Conservation (phyloP, 768 basidiomycete species). For the Boletus rubroflammeus region DNA sequence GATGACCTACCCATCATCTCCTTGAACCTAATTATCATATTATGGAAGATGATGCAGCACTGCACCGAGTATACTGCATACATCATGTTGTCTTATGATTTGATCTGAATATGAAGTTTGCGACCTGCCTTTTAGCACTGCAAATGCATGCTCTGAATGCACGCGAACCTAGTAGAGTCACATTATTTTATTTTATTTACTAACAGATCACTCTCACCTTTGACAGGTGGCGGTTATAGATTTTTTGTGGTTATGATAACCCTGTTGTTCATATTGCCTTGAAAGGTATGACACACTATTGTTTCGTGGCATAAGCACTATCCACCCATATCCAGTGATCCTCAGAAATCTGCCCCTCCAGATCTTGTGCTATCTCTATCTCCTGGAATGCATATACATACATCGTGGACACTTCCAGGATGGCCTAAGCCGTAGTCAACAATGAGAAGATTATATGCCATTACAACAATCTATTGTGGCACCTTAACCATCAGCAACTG, state of each 20-base stretch:
- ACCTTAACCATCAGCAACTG: no score
- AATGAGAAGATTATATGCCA: no score
- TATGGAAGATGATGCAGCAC: conserved; percentile 10
- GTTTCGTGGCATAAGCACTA: conserved; percentile 8
- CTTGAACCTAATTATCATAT: conserved; percentile 11
- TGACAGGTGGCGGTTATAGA: conserved; percentile 1
- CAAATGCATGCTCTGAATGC: conserved; percentile 7
- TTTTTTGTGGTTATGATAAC: neutral
- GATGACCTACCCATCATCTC: neutral
- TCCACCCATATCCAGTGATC: conserved; percentile 12
- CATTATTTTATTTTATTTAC: no score
- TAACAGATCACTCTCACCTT: conserved; percentile 1
- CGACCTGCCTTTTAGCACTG: conserved; percentile 3
- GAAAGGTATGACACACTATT: conserved; percentile 6
- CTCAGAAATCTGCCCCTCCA: neutral
- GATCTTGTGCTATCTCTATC: neutral
- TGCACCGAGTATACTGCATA: conserved; percentile 1
- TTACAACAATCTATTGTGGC: no score
- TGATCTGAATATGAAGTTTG: neutral
- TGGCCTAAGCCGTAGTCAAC: no score
- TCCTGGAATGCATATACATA: conserved; percentile 7
- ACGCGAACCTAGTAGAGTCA: no score
- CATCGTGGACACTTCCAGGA: conserved; percentile 8
- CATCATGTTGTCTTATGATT: neutral
- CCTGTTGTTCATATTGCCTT: neutral